These are phyloP conservation scores for Glarea lozoyensis DNA, from an alignment of 495 filamentous ascomycete genomes.

Conservation along the genomic window DNA sequence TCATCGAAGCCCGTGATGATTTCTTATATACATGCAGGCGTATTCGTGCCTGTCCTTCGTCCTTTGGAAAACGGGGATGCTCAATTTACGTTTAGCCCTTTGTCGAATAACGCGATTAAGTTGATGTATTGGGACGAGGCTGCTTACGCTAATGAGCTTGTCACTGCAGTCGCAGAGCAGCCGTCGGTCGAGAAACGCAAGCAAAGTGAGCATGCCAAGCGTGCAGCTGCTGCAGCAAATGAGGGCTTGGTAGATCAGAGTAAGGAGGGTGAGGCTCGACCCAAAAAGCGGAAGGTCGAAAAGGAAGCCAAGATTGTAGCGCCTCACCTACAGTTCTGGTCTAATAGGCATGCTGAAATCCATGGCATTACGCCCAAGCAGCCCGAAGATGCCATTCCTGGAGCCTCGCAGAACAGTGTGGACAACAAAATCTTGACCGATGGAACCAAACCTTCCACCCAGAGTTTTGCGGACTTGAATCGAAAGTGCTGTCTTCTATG, in stretches of 20 bases:
- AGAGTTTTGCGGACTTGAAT: slow-evolving; percentile 63
- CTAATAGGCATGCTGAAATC: slow-evolving; percentile 75
- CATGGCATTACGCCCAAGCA: slow-evolving; percentile 43
- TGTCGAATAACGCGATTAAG: slow-evolving; percentile 58
- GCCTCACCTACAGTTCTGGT: slow-evolving; percentile 79
- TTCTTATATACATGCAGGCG: slow-evolving; percentile 77
- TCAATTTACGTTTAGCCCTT: slow-evolving; percentile 62
- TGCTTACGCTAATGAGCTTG: slow-evolving; percentile 61
- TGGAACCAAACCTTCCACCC: slow-evolving; percentile 22
- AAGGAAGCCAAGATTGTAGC: slow-evolving; percentile 46
- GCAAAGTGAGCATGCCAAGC: slow-evolving; percentile 19
- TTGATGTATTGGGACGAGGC: slow-evolving; percentile 82
- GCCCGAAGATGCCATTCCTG: slow-evolving; percentile 9
- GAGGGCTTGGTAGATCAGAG: slow-evolving; percentile 29
- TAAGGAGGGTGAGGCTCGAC: slow-evolving; percentile 41
- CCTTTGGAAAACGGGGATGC: slow-evolving; percentile 38
- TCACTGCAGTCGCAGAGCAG: slow-evolving; percentile 43
- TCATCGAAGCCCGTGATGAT: slow-evolving; percentile 65
- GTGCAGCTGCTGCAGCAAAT: slow-evolving; percentile 26
- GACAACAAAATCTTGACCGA: slow-evolving; percentile 12
- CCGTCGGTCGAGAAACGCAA: slow-evolving; percentile 24
- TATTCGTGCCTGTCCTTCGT: slow-evolving; percentile 71
- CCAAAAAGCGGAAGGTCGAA: slow-evolving; percentile 63
- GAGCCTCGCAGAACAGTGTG: slow-evolving; percentile 15
- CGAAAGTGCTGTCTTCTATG: slow-evolving; percentile 73